Conservation (phyloP, 164 flowering plant species). For the Vitis amurensis region DNA sequence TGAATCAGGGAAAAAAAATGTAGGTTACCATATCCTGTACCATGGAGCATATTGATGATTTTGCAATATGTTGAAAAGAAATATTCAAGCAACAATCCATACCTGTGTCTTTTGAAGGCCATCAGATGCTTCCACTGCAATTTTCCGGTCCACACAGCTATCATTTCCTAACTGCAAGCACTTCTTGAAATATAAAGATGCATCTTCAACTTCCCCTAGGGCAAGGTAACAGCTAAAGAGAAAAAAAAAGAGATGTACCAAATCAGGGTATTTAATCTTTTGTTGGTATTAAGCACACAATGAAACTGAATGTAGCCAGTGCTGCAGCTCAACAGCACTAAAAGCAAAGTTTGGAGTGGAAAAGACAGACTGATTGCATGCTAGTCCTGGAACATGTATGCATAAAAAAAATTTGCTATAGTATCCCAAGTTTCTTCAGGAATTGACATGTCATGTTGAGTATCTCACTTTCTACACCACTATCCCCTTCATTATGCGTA, state of each 20-base stretch:
- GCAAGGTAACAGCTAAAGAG: constrained; percentile 41
- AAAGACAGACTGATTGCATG: too few species aligned
- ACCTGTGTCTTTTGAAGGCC: constrained; percentile 50
- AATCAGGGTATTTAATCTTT: neutral
- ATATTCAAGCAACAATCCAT: neutral
- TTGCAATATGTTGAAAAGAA: neutral
- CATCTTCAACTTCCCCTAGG: constrained; percentile 50
- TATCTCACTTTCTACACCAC: too few species aligned
- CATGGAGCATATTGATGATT: too few species aligned
- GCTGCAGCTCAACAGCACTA: neutral
- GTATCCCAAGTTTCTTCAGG: too few species aligned
- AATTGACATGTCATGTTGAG: too few species aligned
- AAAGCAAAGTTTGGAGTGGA: neutral
- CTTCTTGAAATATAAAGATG: constrained; percentile 30
- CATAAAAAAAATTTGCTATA: too few species aligned
- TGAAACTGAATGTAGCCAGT: neutral
- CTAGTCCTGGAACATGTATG: too few species aligned
- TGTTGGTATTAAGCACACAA: neutral
- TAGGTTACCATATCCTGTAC: constrained; percentile 4
- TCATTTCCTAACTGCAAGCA: constrained; percentile 43
- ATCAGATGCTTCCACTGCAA: constrained; percentile 48
- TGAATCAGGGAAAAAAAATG: constrained; percentile 18
- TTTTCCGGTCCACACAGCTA: constrained; percentile 39
- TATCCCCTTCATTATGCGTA: too few species aligned
- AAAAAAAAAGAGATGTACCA: constrained; percentile 1